Evolutionary conservation across 345 rosid species (phyloP).

Genomic region (Populus simonii): DNA sequence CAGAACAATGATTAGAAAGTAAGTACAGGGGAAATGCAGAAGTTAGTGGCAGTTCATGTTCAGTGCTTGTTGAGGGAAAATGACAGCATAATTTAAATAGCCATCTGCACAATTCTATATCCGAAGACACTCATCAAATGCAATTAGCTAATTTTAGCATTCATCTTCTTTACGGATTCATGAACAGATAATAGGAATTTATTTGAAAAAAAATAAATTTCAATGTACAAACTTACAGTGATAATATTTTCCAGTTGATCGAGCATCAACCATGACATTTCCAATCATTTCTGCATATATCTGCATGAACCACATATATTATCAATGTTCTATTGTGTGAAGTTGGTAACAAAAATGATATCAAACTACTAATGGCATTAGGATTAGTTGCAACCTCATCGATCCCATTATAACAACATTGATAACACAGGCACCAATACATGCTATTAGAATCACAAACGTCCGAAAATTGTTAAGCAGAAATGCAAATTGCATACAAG

Average conservation of each 20-base stretch:
- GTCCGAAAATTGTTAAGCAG: not conserved
- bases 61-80: not conserved
- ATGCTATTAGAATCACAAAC: not conserved
- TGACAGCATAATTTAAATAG: not conserved
- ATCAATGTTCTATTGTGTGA: not conserved
- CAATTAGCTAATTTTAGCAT: not conserved
- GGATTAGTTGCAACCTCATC: too few species aligned
- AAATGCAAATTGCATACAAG: not conserved
- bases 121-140: not conserved
- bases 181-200: not conserved
- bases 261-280: conserved; percentile 96
- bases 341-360: not conserved
- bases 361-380: not conserved
- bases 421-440: not conserved
- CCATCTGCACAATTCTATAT: not conserved
- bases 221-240: conserved; percentile 63
- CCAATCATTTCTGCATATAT: conserved; percentile 98
- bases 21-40: not conserved
- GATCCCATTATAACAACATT: not conserved
- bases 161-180: not conserved
- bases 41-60: not conserved
- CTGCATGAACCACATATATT: conserved; percentile 37
- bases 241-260: conserved; percentile 96
- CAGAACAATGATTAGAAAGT: not conserved
- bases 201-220: not conserved